These are phyloP conservation scores for Mastigamoeba balamuthi DNA, from an alignment of 78 protist genomes.

Conservation along the genomic window DNA sequence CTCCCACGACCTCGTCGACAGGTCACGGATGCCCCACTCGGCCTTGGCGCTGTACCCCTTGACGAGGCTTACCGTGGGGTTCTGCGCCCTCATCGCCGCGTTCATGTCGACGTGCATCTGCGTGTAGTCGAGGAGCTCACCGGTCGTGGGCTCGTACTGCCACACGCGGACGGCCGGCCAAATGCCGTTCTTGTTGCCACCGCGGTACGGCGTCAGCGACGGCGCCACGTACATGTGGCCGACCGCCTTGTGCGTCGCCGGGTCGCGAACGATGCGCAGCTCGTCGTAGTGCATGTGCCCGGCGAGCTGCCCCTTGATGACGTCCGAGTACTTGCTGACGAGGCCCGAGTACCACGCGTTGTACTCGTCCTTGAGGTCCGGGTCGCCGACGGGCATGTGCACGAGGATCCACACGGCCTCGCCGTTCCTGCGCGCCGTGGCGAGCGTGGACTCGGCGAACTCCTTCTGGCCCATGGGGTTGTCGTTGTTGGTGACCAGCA, in stretches of 20 bases:
- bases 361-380: slow-evolving; percentile 13
- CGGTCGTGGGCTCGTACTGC: too few species aligned
- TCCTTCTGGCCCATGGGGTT: slow-evolving; percentile 20
- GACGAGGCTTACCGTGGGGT: too few species aligned
- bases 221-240: slow-evolving; percentile 31
- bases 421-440: slow-evolving; percentile 6
- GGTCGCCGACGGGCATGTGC: slow-evolving; percentile 32
- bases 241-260: slow-evolving; percentile 12
- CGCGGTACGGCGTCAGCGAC: slow-evolving; percentile 34
- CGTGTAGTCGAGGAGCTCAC: too few species aligned
- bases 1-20: too few species aligned
- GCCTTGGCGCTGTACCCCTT: too few species aligned
- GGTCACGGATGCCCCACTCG: too few species aligned
- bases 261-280: slow-evolving; percentile 2
- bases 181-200: too few species aligned
- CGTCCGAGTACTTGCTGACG: neutral
- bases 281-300: slow-evolving; percentile 44
- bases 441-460: slow-evolving; percentile 8
- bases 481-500: slow-evolving; percentile 4
- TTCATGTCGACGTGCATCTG: too few species aligned
- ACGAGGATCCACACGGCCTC: slow-evolving; percentile 28
- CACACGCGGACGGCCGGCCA: slow-evolving; percentile 40
- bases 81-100: too few species aligned
- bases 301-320: slow-evolving; percentile 18
- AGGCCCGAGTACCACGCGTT: slow-evolving; percentile 1